Percentiles rank a stretch among this genome's conserved stretches.
Conservation (phyloP, 306 rosid genomes). For the Psophocarpus tetragonolobus region DNA sequence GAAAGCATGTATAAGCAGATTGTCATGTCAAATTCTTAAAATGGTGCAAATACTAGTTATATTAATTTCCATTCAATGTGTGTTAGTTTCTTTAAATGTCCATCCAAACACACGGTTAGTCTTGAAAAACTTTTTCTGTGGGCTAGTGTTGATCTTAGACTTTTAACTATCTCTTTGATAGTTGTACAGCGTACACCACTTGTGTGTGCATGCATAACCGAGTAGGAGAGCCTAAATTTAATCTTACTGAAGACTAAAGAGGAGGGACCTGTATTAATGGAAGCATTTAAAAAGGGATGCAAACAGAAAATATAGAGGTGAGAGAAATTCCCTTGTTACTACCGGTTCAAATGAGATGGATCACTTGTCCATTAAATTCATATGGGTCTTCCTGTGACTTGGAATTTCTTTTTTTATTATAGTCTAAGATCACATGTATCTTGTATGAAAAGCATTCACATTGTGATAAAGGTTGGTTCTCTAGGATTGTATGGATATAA, state of each 20-base stretch:
- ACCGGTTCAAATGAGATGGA: background rate
- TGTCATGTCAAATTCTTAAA: no score
- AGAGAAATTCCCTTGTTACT: no score
- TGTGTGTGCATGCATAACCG: background rate
- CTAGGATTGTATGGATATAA: no score
- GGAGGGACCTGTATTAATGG: background rate
- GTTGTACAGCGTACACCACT: background rate
- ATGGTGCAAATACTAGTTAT: no score
- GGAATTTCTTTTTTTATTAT: background rate
- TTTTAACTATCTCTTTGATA: background rate
- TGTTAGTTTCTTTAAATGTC: no score
- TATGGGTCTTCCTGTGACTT: background rate
- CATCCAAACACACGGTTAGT: background rate
- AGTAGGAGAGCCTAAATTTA: background rate
- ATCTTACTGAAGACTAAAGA: background rate
- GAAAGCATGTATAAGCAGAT: no score
- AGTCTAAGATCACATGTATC: background rate
- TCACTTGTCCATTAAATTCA: background rate
- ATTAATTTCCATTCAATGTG: no score
- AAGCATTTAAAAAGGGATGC: no score
- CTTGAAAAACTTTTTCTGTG: background rate
- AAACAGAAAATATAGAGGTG: no score
- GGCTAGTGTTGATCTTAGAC: background rate
- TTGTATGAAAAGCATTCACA: background rate
- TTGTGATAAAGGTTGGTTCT: background rate